Percentiles rank a stretch among this genome's conserved stretches.
Evolutionary conservation across 768 basidiomycete species (phyloP).

Genomic region (Tulasnella sp.): DNA sequence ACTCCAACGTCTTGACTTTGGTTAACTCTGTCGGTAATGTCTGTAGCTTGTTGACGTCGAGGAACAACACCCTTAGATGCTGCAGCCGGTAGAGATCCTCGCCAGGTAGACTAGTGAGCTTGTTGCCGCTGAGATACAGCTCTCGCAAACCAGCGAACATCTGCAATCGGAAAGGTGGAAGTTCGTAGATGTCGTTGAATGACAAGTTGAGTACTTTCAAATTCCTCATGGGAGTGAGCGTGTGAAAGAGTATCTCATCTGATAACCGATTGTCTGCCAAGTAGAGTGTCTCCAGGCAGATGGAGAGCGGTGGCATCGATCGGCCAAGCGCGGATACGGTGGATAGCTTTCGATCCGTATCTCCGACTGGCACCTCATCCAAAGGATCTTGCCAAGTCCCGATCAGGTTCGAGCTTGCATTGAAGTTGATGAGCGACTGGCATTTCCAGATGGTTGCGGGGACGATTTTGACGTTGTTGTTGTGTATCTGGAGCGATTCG

Average conservation of each 20-base stretch:
- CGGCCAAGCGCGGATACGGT: slow-evolving; percentile 19
- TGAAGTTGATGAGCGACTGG: slow-evolving; percentile 55
- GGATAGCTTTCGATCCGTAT: slow-evolving; percentile 37
- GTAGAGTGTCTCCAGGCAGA: slow-evolving; percentile 65
- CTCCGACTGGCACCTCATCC: slow-evolving; percentile 21
- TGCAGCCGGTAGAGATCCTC: slow-evolving; percentile 72
- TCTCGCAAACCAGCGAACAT: slow-evolving; percentile 61
- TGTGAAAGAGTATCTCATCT: slow-evolving; percentile 58
- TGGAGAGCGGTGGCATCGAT: slow-evolving; percentile 46
- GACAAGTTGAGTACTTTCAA: slow-evolving; percentile 79
- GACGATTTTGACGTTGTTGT: slow-evolving; percentile 72
- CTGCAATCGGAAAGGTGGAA: slow-evolving; percentile 66
- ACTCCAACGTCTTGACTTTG: slow-evolving; percentile 63
- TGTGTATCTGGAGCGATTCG: slow-evolving; percentile 73
- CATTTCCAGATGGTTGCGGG: slow-evolving; percentile 79
- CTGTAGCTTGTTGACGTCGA: slow-evolving; percentile 91
- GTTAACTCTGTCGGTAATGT: slow-evolving; percentile 85
- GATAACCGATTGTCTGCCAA: slow-evolving; percentile 82
- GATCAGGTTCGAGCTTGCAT: slow-evolving; percentile 81
- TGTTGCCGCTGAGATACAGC: slow-evolving; percentile 92
- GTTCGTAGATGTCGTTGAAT: slow-evolving; percentile 88
- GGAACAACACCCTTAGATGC: slow-evolving; percentile 59
- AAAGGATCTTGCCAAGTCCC: slow-evolving; percentile 60
- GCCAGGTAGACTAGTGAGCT: slow-evolving; percentile 75
- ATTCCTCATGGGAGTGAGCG: slow-evolving; percentile 62